Evolutionary conservation across 176 grass and related monocot genomes (phyloP).

Genomic region (Triticum monococcum): DNA sequence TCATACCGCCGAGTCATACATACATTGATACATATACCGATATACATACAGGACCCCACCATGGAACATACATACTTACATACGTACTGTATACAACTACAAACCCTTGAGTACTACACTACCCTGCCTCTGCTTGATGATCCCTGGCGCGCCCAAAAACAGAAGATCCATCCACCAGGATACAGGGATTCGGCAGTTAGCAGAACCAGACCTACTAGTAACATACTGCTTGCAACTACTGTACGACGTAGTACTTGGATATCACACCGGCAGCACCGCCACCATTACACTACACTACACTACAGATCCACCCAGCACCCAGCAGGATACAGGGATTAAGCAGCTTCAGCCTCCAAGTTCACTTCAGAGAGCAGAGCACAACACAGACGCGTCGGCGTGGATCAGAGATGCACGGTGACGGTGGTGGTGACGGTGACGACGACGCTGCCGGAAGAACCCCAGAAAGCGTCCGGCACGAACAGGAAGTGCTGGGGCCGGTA

Average conservation of each 20-base stretch:
- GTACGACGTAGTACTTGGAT: not conserved
- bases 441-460: not conserved
- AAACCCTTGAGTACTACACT: not conserved
- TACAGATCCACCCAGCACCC: not conserved
- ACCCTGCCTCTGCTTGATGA: not conserved
- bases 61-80: not conserved
- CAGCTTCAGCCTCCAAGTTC: too few relatives aligned
- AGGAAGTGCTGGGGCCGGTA: not conserved
- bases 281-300: not conserved
- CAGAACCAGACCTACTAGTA: not conserved
- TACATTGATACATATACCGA: not conserved
- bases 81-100: not conserved
- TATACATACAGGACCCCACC: not conserved
- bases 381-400: not conserved
- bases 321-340: not conserved
- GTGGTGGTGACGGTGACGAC: not conserved
- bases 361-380: too few relatives aligned
- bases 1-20: not conserved
- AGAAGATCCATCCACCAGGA: not conserved
- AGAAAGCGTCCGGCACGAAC: constrained; percentile 18
- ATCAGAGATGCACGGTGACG: not conserved
- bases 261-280: not conserved
- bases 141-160: not conserved
- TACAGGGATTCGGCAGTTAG: not conserved
- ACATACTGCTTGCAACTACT: not conserved